Conservation (phyloP, 73 alveolate genomes). For the Tetrahymena thermophila region DNA sequence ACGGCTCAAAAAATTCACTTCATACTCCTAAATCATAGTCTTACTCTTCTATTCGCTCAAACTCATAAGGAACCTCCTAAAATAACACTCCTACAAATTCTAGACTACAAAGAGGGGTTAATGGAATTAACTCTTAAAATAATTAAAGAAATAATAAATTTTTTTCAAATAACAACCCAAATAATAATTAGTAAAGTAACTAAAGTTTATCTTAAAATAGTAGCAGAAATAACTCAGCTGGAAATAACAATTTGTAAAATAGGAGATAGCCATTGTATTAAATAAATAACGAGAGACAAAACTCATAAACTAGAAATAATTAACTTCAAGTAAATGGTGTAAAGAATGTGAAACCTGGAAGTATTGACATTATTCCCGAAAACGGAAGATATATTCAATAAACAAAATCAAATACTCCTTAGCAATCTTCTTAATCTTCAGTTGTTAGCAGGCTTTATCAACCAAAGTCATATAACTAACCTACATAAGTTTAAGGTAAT, state of each 20-base stretch:
- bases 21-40: not conserved
- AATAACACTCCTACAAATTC: not conserved
- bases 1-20: not conserved
- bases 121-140: not conserved
- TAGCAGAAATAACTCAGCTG: not conserved
- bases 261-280: not conserved
- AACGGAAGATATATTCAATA: not conserved
- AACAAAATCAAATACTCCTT: not conserved
- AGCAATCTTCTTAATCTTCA: not conserved
- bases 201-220: not conserved
- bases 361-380: not conserved
- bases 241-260: not conserved
- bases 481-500: not conserved
- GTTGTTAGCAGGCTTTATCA: not conserved
- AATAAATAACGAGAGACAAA: not conserved
- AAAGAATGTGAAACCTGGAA: not conserved
- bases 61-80: not conserved
- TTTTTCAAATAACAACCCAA: not conserved
- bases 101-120: not conserved
- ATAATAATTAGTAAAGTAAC: not conserved
- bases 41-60: not conserved
- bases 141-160: not conserved
- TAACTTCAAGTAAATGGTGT: not conserved
- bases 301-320: not conserved
- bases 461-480: not conserved